Evolutionary conservation across 257 asterid species (phyloP).

Genomic region (Solanum appendiculatum): DNA sequence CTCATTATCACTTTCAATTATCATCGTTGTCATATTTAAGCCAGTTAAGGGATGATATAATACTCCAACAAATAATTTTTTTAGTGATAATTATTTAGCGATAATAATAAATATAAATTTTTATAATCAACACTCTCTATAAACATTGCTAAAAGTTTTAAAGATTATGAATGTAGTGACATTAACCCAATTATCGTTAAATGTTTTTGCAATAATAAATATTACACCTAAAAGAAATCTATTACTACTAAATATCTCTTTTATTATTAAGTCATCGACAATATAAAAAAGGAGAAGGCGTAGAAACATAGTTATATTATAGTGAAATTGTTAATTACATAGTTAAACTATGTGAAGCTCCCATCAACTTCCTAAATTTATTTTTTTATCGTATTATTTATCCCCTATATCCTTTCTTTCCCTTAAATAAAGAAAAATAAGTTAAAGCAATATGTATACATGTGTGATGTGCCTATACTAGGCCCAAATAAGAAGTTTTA

Average conservation of each 20-base stretch:
- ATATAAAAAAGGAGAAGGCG: not conserved
- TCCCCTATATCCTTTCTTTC: not conserved
- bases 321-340: not conserved
- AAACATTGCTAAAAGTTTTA: too few relatives aligned
- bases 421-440: too few relatives aligned
- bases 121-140: too few relatives aligned
- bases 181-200: too few relatives aligned
- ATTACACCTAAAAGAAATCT: not conserved
- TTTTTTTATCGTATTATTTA: too few relatives aligned
- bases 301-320: not conserved
- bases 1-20: not conserved
- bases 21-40: not conserved
- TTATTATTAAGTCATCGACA: not conserved
- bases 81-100: not conserved
- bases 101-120: too few relatives aligned
- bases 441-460: not conserved
- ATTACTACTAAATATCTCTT: too few relatives aligned
- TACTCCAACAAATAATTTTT: not conserved
- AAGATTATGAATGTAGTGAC: too few relatives aligned
- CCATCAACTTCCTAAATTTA: not conserved
- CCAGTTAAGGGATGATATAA: not conserved
- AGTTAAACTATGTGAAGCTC: not conserved
- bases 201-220: too few relatives aligned
- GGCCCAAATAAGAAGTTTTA: not conserved
- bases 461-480: not conserved